Base-by-base conservation (phyloP, 768 basidiomycete species). In the Leccinum variicolor region DNA sequence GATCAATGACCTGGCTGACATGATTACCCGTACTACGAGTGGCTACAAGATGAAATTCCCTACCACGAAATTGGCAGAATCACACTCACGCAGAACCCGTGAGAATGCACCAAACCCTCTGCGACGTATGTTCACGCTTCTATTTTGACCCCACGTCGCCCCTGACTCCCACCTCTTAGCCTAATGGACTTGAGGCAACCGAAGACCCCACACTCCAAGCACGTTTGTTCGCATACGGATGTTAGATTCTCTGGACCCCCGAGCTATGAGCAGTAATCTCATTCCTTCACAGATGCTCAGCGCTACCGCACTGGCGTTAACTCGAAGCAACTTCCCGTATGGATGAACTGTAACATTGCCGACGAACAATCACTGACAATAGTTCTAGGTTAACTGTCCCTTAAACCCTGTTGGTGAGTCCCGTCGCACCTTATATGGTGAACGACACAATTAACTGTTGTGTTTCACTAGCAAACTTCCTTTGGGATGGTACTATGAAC, bases 181-280 rank as follows among this genome's bases (percentile, higher is more conserved):
- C 64, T 6, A 58, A 69, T 56, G 76, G 76, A 15, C 71, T 75
- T 62, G 83, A 81, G 68, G 75, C 82, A 6, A 77, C 76, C 0
- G 81, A 80, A 48, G 84, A 85, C 67, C 84, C 83, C 2, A 81
- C 81, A 43, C 76, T 85, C 23, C 84, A 85, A 67, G 75, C 77
- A 15, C 79, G 83, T 31, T 71, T 84, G 53, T 85, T 84, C 71
- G 78, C 81, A 1, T 85, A 86, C 64, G 78, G 77, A 45, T 80
- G 80, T 74, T 62, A 59, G 69, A 53, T 46, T 34, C 10, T 41
- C 28, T 14, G 21, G 46, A 52, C 9, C 21, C 6, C 11, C 21
- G 3, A 10, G 7, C 50, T 45, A 14, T 46, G 4, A 21, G 39
- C 21, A 23, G 25, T 7, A 26, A 9, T 25, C 45, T 50, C 31